Evolutionary conservation across 2,329 filamentous ascomycete genomes (phyloP), one percentile per base, ranked within the genome.

Genomic region (Aspergillus cejpii): DNA sequence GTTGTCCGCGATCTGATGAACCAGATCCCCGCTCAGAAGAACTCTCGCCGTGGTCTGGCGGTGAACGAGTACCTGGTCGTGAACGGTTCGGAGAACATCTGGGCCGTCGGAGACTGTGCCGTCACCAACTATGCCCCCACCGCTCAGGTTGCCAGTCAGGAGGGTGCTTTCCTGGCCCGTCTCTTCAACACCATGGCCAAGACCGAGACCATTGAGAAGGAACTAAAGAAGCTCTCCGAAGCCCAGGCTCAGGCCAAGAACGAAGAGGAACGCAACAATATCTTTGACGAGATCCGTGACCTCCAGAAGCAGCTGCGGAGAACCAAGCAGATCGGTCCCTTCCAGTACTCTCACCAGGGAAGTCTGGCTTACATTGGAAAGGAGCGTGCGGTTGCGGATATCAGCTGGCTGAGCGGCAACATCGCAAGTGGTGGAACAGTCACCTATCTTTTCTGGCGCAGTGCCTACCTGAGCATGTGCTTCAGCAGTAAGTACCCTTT

Each of bases 151-250:
- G 92, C 92, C 45, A 81, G 86, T 7, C 92, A 98, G 73, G 92
- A 98, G 73, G 92, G 92, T 63, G 83, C 81, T 62, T 98, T 97
- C 81, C 79, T 98, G 28, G 92, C 89, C 31, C 83, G 87, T 52
- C 81, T 98, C 49, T 96, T 98, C 78, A 98, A 98, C 78, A 94
- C 92, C 70, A 95, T 97, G 87, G 92, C 90, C 66, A 94, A 90
- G 79, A 94, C 88, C 2, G 84, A 94, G 62, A 74, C 77, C 40
- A 81, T 96, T 52, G 89, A 97, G 74, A 58, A 68, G 27, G 80
- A 90, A 63, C 80, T 98, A 45, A 74, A 79, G 51, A 73, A 81
- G 44, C 80, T 97, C 14, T 81, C 80, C 15, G 70, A 73, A 7
- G 74, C 78, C 54, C 76, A 78, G 60, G 81, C 83, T 60, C 77